Evolutionary conservation across 352 stramenopile genomes (phyloP).

Genomic region (Globisporangium okanoganense): DNA sequence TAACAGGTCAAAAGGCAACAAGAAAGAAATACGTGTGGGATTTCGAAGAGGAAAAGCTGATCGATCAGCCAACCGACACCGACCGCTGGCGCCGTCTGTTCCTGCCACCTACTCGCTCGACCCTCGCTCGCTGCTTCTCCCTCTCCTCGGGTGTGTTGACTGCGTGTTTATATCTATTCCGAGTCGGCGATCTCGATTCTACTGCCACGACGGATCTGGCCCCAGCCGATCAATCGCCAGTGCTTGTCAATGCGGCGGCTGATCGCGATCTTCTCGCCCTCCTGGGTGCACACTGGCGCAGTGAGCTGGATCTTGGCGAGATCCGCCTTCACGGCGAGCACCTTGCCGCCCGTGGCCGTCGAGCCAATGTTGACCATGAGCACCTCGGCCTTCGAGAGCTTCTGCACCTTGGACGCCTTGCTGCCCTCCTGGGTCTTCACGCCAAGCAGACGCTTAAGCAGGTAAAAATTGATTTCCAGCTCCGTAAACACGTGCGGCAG

Average conservation of each 20-base stretch:
- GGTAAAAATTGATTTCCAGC: constrained; percentile 99
- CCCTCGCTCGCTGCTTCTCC: neutral
- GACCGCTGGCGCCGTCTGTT: neutral
- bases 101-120: neutral
- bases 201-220: constrained; percentile 97
- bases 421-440: constrained; percentile 99
- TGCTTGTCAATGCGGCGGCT: constrained; percentile 99
- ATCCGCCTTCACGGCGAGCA: constrained; percentile 95
- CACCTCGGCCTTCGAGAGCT: constrained; percentile 98
- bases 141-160: neutral
- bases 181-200: constrained; percentile 90
- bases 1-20: neutral
- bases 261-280: constrained; percentile 99
- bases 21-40: constrained; percentile 7
- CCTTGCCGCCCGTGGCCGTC: constrained; percentile 96
- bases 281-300: constrained; percentile 99
- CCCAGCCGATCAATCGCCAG: constrained; percentile 99
- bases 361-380: constrained; percentile 99
- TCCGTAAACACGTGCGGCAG: constrained; percentile 99
- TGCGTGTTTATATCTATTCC: constrained; percentile 67
- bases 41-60: neutral
- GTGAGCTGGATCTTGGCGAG: constrained; percentile 98
- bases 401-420: constrained; percentile 99
- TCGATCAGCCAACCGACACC: neutral
- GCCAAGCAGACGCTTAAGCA: constrained; percentile 98